Conservation (phyloP, 1,284 basidiomycete species). For the Rhodotorula mucilaginosa region DNA sequence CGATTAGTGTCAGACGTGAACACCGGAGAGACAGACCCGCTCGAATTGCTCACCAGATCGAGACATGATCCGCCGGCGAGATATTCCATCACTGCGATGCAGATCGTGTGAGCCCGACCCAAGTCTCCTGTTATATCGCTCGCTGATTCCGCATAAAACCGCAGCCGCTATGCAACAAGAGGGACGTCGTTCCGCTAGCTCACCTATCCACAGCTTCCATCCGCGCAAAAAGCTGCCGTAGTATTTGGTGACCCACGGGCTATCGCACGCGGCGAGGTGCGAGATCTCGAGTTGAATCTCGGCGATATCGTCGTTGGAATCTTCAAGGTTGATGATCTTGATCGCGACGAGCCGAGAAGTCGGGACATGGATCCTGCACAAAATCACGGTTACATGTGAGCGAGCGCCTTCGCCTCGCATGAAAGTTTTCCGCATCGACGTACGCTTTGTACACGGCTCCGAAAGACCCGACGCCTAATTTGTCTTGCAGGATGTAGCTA, state of each 20-base stretch:
- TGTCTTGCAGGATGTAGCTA: conserved; percentile 82
- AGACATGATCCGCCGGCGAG: conserved; percentile 97
- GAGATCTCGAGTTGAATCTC: conserved; percentile 98
- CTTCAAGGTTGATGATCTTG: conserved; percentile 80
- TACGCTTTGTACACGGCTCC: conserved; percentile 79
- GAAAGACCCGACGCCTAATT: conserved; percentile 95
- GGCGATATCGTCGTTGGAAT: conserved; percentile 87
- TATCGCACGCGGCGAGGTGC: conserved; percentile 90
- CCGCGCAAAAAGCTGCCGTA: conserved; percentile 95
- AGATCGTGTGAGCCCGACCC: conserved; percentile 6
- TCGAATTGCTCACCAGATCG: conserved; percentile 60
- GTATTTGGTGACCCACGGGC: conserved; percentile 91
- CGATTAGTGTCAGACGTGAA: too few relatives aligned
- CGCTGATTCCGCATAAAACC: not conserved
- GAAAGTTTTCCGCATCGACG: conserved; percentile 33
- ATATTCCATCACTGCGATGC: conserved; percentile 80
- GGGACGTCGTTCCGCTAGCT: conserved; percentile 25
- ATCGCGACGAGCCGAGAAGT: conserved; percentile 93
- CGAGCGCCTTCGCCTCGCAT: not conserved
- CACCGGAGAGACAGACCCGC: not conserved
- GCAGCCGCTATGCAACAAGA: not conserved
- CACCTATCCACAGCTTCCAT: conserved; percentile 90
- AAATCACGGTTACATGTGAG: not conserved
- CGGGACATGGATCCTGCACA: conserved; percentile 73
- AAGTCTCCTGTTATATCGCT: not conserved